These are phyloP conservation scores for Daldinia sp. DNA, from an alignment of 2,329 filamentous ascomycete genomes.

Conservation along the genomic window DNA sequence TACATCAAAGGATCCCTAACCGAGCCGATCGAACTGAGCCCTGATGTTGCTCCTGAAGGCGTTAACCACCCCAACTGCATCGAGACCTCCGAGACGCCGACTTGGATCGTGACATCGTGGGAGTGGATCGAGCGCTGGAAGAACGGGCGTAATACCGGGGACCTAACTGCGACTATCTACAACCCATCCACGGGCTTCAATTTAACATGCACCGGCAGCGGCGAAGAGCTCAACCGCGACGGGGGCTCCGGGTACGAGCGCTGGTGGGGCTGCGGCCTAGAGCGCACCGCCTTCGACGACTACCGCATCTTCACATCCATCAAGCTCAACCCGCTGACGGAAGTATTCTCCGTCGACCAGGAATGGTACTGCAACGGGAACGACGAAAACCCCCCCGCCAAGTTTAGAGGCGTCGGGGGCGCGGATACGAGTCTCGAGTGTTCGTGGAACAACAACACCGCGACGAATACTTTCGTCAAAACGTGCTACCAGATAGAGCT, in stretches of 20 bases:
- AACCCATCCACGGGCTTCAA: constrained; percentile 30
- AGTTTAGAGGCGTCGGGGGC: constrained; percentile 16
- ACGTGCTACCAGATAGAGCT: constrained; percentile 20
- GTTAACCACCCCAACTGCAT: constrained; percentile 32
- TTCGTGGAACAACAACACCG: constrained; percentile 28
- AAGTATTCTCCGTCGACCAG: constrained; percentile 28
- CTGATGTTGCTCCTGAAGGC: constrained; percentile 32
- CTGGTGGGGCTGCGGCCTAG: constrained; percentile 24
- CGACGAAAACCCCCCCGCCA: constrained; percentile 17
- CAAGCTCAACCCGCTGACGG: constrained; percentile 26
- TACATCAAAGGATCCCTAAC: constrained; percentile 28
- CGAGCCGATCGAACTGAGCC: constrained; percentile 32
- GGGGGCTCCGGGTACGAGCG: constrained; percentile 23
- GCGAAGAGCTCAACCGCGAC: constrained; percentile 29
- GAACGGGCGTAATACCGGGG: constrained; percentile 15
- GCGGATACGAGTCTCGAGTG: constrained; percentile 22
- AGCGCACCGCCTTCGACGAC: constrained; percentile 11
- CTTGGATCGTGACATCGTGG: constrained; percentile 30
- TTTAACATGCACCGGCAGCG: constrained; percentile 24
- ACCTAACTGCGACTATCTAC: constrained; percentile 19
- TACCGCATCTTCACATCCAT: constrained; percentile 19
- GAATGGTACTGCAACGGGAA: constrained; percentile 32
- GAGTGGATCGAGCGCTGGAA: constrained; percentile 30
- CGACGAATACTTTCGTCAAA: constrained; percentile 10
- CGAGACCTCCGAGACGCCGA: constrained; percentile 24